Evolutionary conservation across 345 rosid genomes (phyloP), one percentile per base, ranked within the genome.

Genomic region (Pistacia vera): DNA sequence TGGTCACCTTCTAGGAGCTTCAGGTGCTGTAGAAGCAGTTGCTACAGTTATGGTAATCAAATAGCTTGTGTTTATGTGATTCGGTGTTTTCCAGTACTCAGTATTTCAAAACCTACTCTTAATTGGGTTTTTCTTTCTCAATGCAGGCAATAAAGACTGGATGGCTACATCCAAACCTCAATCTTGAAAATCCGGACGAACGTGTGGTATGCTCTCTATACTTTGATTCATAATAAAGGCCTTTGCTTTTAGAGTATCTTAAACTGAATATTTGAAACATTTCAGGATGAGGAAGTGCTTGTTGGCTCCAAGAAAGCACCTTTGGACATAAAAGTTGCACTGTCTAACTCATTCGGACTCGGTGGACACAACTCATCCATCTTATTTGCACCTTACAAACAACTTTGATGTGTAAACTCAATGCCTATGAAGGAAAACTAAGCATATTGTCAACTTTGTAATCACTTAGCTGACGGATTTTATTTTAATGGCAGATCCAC

Each of bases 11-110:
- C 74, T 83, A 25, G 88, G 85, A 77, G 88, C 83, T 46, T 49
- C 88, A 5, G 88, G 86, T 20, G 88, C 81, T 11, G 88, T 79
- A 48, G 88, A 85, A 77, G 88, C 88, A 14, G 78, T 79, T 59
- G 84, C 86, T 0, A 76, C 76, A 9, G 82, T 85, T 14, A 83
- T 83, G 88, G 88, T 83, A 70, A 55, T 35, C 17, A 52, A 11
- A 13, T 67, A 51, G 9, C 33, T 22, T 52, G 14, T 20, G 36
- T 33, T 59, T 66, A 30, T 30, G 33, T 30, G 33, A 30, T 30
- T 30, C 33, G 33, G 33, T 30, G 33, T 30, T 30, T 30, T 30
- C 3, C 33, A 30, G 33, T 30, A 30, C 33, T 30, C 3, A 30
- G 33, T 30, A 2, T 30, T 30, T 30, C 33, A 30, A 30, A 0